These are phyloP conservation scores for Barnettozyma salicaria DNA, from an alignment of 805 yeast genomes.

Conservation along the genomic window DNA sequence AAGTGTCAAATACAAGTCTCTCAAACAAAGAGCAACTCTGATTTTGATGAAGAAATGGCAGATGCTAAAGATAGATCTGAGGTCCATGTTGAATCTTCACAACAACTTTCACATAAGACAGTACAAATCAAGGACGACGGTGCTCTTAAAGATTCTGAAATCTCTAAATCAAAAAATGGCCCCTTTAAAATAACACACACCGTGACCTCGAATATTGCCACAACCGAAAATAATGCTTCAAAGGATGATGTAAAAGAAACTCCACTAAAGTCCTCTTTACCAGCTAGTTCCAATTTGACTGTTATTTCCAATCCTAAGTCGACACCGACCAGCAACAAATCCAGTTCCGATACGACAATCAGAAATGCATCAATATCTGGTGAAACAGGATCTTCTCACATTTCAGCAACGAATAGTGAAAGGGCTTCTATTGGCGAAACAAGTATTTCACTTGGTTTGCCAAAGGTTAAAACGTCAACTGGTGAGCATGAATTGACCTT, in stretches of 20 bases:
- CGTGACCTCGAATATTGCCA: too few species aligned
- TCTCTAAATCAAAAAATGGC: too few species aligned
- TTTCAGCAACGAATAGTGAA: too few species aligned
- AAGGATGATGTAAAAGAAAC: neutral
- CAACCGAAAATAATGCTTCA: too few species aligned
- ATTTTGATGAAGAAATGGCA: neutral
- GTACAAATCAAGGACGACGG: neutral
- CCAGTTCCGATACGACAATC: neutral
- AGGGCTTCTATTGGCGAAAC: too few species aligned
- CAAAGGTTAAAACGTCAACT: slow-evolving; percentile 1
- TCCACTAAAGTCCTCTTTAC: neutral
- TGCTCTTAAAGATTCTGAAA: neutral
- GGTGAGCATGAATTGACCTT: slow-evolving; percentile 2
- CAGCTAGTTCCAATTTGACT: neutral
- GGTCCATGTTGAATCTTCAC: slow-evolving; percentile 8
- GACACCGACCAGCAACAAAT: neutral
- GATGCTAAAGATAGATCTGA: neutral
- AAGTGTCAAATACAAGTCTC: too few species aligned
- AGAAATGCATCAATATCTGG: too few species aligned
- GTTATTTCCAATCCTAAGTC: neutral
- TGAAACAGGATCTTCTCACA: too few species aligned
- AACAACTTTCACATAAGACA: too few species aligned
- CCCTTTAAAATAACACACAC: too few species aligned
- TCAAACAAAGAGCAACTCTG: too few species aligned
- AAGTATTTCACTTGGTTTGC: slow-evolving; percentile 3